These are phyloP conservation scores for Ogataea henricii DNA, from an alignment of 805 yeast species.

Conservation along the genomic window DNA sequence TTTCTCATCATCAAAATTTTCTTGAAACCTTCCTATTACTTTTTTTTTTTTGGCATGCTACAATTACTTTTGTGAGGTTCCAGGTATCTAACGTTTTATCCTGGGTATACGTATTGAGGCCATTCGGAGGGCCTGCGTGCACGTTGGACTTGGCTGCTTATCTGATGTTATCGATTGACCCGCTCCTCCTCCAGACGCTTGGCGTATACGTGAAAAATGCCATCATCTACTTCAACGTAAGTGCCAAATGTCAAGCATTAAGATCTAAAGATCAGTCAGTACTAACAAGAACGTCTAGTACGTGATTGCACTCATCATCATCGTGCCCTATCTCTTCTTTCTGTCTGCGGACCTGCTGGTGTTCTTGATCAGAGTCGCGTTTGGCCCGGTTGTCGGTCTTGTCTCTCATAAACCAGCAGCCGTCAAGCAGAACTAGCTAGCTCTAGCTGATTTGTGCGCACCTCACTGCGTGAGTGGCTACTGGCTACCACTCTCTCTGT, in stretches of 20 bases:
- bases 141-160: background rate
- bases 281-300: slow-evolving; percentile 10
- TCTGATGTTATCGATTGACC: slow-evolving; percentile 11
- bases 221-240: slow-evolving; percentile 25
- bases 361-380: slow-evolving; percentile 22
- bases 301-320: slow-evolving; percentile 24
- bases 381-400: slow-evolving; percentile 11
- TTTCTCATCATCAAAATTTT: background rate
- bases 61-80: too few relatives aligned
- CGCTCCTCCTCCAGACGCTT: slow-evolving; percentile 3
- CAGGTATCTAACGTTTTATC: background rate
- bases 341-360: slow-evolving; percentile 27
- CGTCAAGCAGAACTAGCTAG: background rate
- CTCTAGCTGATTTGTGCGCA: too few relatives aligned
- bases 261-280: background rate
- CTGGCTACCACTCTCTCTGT: background rate
- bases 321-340: slow-evolving; percentile 29
- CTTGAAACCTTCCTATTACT: background rate
- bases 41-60: background rate
- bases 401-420: background rate
- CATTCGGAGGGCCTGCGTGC: background rate
- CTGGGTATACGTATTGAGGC: too few relatives aligned
- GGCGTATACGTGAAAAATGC: slow-evolving; percentile 18
- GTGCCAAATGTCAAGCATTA: slow-evolving; percentile 3
- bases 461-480: background rate